Evolutionary conservation across 495 filamentous ascomycete genomes (phyloP), one percentile per base, ranked within the genome.

Genomic region (Hyaloscypha bicolor): DNA sequence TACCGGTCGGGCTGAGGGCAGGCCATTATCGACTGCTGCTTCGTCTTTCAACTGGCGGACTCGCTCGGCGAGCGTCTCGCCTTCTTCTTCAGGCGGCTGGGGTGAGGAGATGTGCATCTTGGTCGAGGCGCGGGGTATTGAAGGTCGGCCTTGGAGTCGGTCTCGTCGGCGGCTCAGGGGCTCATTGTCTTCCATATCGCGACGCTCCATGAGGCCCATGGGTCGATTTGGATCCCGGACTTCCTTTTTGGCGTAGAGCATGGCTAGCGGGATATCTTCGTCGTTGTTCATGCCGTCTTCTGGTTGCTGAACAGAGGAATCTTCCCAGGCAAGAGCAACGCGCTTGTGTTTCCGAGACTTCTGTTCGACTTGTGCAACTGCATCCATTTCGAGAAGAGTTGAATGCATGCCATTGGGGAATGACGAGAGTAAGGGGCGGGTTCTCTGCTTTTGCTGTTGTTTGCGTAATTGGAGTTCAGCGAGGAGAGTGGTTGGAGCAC

Each of bases 401-500:
- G 90, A 89, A 53, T 92, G 91, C 79, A 96, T 86, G 6, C 93
- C 93, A 52, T 89, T 86, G 11, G 90, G 89, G 69, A 86, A 90
- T 1, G 85, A 83, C 39, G 82, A 86, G 31, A 87, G 80, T 6
- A 86, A 85, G 3, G 90, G 91, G 12, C 89, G 86, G 45, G 85
- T 93, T 55, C 95, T 87, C 56, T 85, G 81, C 75, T 91, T 90
- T 70, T 93, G 87, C 68, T 94, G 90, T 45, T 89, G 86, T 74
- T 98, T 98, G 32, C 95, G 88, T 57, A 95, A 79, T 76, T 97
- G 91, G 21, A 99, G 81, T 74, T 99, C 95, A 3, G 96, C 96
- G 25, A 99, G 85, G 0, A 99, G 83, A 1, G 95, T 99, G 4
- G 91, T 96, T 5, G 95, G 95, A 22, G 87, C 84, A 0, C 90